A percentile compares a stretch with the other conserved stretches of the same genome.
Conservation (phyloP, 2,329 filamentous ascomycete genomes). For the Fusarium sp. region DNA sequence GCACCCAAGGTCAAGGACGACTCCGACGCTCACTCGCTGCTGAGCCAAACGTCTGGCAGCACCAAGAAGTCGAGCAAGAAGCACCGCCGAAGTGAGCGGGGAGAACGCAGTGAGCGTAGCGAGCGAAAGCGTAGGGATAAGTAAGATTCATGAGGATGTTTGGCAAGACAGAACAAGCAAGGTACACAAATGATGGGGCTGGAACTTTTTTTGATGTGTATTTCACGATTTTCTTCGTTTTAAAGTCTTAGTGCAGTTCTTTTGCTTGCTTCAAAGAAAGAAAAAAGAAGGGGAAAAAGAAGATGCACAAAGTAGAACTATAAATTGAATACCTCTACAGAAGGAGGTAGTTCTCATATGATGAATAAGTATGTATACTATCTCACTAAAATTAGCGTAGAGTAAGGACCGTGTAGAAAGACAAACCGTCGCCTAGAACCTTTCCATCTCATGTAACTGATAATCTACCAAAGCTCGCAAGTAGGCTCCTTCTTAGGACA, state of each 20-base stretch:
- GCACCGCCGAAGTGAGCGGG: conserved; percentile 29
- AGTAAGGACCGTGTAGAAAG: neutral
- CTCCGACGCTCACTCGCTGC: conserved; percentile 7
- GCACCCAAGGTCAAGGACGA: conserved; percentile 18
- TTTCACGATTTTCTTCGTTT: conserved; percentile 22
- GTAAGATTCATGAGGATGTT: conserved; percentile 16
- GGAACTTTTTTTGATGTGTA: conserved; percentile 30
- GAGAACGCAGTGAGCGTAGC: conserved; percentile 31
- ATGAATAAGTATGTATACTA: neutral
- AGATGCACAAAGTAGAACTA: conserved; percentile 13
- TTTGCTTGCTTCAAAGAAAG: neutral
- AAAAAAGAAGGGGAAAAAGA: neutral
- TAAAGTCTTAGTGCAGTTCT: conserved; percentile 10
- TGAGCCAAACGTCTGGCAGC: conserved; percentile 19
- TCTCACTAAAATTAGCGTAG: accelerated
- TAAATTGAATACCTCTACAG: conserved; percentile 15
- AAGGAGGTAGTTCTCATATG: neutral
- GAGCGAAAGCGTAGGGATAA: conserved; percentile 36
- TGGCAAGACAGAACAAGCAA: conserved; percentile 32
- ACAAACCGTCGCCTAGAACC: no score
- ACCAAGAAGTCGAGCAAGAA: conserved; percentile 30
- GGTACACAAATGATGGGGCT: conserved; percentile 26
- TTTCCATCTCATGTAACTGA: no score
- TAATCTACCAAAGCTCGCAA: conserved; percentile 73
- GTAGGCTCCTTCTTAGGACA: conserved; percentile 73